Evolutionary conservation across 495 filamentous ascomycete genomes (phyloP), one percentile per base, ranked within the genome.

Genomic region (Aspergillus cristatus): DNA sequence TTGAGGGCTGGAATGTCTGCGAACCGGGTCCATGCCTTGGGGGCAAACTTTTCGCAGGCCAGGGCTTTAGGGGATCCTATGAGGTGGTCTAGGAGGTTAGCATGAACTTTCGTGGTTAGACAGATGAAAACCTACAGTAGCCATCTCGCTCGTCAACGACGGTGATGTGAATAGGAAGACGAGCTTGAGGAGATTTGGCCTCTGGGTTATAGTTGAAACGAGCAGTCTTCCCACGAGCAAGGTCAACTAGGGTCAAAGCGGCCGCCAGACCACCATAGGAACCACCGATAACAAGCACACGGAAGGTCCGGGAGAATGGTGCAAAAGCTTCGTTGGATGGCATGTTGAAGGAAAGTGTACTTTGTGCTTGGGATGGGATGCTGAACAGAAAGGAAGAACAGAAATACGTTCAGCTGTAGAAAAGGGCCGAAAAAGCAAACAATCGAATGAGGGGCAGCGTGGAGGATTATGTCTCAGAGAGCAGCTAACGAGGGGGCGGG

Each of bases 91-190:
- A 18, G 2, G 62, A 63, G 18, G 1, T 13, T 22, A 26, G 22
- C 37, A 18, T 24, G 4, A 24, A 24, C 4, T 4, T 24, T 24
- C 8, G 8, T 24, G 20, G 4, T 4, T 24, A 24, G 20, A 8
- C 20, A 35, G n/a, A n/a, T n/a, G n/a, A 29, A 18, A 46, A 59
- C 57, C 48, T 47, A 83, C 79, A 83, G 53, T 71, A 82, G 17
- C 81, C 81, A 65, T 86, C 81, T 15, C 76, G 62, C 41, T 82
- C 76, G 46, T 86, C 80, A 4, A 83, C 71, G 7, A 86, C 63
- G 7, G 78, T 83, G 32, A 83, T 75, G 26, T 81, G 62, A 14
- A 83, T 46, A 1, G 70, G 62, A 24, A 77, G 64, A 12, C 56
- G 54, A 17, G 54, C 53, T 14, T 56, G 36, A 6, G 54, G 53